Conservation (phyloP, 164 flowering plant species). For the Dillenia suffruticosa region DNA sequence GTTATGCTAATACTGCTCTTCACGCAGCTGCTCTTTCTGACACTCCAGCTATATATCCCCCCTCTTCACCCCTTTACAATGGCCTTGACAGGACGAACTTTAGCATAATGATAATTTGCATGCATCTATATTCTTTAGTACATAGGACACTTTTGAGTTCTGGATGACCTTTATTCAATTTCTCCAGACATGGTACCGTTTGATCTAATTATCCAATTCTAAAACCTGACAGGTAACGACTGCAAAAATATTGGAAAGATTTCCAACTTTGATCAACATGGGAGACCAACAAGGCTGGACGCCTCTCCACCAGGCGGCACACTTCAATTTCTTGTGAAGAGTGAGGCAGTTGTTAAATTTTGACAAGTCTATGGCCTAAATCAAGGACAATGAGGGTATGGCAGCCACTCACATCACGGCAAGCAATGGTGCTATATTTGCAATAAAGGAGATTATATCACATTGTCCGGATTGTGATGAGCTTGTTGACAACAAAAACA, state of each 20-base stretch:
- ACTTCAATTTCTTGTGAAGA: not conserved
- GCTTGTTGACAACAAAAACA: slow-evolving; percentile 4
- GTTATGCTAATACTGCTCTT: slow-evolving; percentile 1
- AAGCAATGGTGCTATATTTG: not conserved
- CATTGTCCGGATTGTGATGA: slow-evolving; percentile 14
- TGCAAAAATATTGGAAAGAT: not conserved
- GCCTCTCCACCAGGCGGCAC: slow-evolving; percentile 9
- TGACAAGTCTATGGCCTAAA: slow-evolving; percentile 5
- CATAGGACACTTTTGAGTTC: too few species aligned
- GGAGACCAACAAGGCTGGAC: slow-evolving; percentile 3
- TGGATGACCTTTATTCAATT: too few species aligned
- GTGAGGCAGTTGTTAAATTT: not conserved
- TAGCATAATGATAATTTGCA: too few species aligned
- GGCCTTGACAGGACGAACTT: too few species aligned
- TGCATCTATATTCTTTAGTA: too few species aligned
- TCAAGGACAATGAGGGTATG: slow-evolving; percentile 6
- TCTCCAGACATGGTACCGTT: too few species aligned
- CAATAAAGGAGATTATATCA: not conserved
- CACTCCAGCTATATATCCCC: not conserved
- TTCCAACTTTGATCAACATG: not conserved
- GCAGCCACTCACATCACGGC: slow-evolving; percentile 13
- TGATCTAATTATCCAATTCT: too few species aligned
- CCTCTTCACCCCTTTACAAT: too few species aligned
- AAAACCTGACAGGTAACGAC: too few species aligned
- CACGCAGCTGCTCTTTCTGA: not conserved